Percentiles rank a stretch among this genome's conserved stretches.
Evolutionary conservation across 768 basidiomycete genomes (phyloP).

Genomic region (Termitomyces sp.): DNA sequence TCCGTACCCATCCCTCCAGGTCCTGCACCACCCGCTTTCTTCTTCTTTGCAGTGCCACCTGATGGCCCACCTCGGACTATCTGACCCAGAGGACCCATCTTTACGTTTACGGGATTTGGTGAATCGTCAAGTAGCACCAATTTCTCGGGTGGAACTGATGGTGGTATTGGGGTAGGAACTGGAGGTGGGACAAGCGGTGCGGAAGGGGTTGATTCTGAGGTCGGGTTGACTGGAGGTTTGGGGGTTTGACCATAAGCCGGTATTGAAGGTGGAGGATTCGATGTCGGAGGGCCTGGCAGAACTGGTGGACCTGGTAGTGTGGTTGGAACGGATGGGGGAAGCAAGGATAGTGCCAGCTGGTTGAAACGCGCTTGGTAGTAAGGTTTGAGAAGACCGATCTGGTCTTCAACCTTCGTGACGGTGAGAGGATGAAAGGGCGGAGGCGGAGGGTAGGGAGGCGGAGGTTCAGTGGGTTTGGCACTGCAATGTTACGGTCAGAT

Average conservation of each 20-base stretch:
- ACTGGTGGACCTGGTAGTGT: slow-evolving; percentile 13
- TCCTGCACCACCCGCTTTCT: slow-evolving; percentile 23
- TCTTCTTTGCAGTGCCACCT: slow-evolving; percentile 58
- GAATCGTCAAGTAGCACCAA: slow-evolving; percentile 60
- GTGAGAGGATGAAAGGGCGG: slow-evolving; percentile 75
- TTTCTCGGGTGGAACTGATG: slow-evolving; percentile 14
- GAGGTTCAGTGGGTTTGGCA: slow-evolving; percentile 66
- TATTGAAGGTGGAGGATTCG: slow-evolving; percentile 1
- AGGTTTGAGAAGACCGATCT: slow-evolving; percentile 79
- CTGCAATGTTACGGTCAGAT: slow-evolving; percentile 24
- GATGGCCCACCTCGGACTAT: slow-evolving; percentile 48
- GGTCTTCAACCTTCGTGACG: slow-evolving; percentile 58
- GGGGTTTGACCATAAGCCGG: not conserved
- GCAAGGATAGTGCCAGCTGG: slow-evolving; percentile 26
- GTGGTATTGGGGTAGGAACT: slow-evolving; percentile 4
- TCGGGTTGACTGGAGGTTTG: not conserved
- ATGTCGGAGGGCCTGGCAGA: slow-evolving; percentile 7
- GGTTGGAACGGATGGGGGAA: slow-evolving; percentile 17
- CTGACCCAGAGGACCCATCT: slow-evolving; percentile 79
- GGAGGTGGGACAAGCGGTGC: not conserved
- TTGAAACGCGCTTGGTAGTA: slow-evolving; percentile 65
- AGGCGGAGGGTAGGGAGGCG: slow-evolving; percentile 81
- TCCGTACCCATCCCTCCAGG: slow-evolving; percentile 20
- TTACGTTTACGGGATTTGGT: slow-evolving; percentile 52
- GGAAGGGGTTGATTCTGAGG: not conserved